These are phyloP conservation scores for Wickerhamomyces subpelliculosus DNA, from an alignment of 805 yeast species.

Conservation along the genomic window DNA sequence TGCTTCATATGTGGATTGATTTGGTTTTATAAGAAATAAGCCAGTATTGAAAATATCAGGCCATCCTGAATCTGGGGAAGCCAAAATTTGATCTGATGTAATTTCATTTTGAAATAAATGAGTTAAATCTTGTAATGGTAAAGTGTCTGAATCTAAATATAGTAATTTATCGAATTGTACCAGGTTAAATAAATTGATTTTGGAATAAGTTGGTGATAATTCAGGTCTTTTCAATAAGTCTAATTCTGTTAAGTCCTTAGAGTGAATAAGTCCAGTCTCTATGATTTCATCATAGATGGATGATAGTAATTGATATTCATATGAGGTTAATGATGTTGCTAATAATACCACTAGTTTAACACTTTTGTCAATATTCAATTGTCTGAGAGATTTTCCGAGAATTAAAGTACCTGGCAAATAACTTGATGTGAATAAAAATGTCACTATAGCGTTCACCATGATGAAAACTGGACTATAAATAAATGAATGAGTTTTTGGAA, in stretches of 20 bases:
- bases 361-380: constrained; percentile 7
- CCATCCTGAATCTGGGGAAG: constrained; percentile 81
- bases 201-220: constrained; percentile 42
- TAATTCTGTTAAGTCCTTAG: constrained; percentile 20
- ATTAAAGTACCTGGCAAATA: constrained; percentile 56
- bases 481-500: too few species aligned
- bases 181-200: constrained; percentile 43
- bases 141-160: constrained; percentile 61
- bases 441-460: constrained; percentile 31
- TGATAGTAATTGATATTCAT: constrained; percentile 7
- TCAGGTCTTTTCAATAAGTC: constrained; percentile 42
- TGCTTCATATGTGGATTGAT: constrained; percentile 32
- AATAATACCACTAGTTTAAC: constrained; percentile 17
- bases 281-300: constrained; percentile 22
- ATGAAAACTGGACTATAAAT: too few species aligned
- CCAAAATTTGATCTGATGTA: constrained; percentile 18
- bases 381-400: constrained; percentile 33
- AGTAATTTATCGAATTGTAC: constrained; percentile 37
- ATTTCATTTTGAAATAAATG: constrained; percentile 15
- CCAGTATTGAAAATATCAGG: constrained; percentile 85
- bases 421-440: constrained; percentile 41
- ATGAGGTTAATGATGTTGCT: constrained; percentile 11
- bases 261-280: constrained; percentile 19
- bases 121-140: constrained; percentile 32
- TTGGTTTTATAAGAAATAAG: constrained; percentile 54